Conservation (phyloP, 1,284 basidiomycete genomes). For the Leccinum pseudoinsigne region DNA sequence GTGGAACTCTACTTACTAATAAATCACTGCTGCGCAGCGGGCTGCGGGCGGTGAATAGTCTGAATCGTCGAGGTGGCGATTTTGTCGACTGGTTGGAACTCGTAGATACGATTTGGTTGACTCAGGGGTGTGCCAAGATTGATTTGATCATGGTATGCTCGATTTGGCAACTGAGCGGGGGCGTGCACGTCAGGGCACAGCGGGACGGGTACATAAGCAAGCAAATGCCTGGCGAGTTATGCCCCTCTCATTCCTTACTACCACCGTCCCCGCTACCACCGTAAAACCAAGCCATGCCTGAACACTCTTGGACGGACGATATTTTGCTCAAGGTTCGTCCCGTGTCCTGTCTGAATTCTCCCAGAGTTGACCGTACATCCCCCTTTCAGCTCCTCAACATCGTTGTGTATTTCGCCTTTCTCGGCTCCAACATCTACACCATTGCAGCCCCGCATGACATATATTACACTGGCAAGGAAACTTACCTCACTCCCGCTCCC, state of each 20-base stretch:
- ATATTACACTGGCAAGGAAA: slow-evolving; percentile 73
- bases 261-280: slow-evolving; percentile 6
- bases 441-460: slow-evolving; percentile 71
- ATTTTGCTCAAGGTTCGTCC: slow-evolving; percentile 73
- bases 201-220: slow-evolving; percentile 29
- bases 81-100: background rate
- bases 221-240: slow-evolving; percentile 7
- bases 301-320: slow-evolving; percentile 68
- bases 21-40: background rate
- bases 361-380: background rate
- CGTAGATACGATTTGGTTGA: background rate
- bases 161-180: slow-evolving; percentile 17
- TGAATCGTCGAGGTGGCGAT: background rate
- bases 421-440: slow-evolving; percentile 89
- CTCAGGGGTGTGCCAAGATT: background rate
- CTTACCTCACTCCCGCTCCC: slow-evolving; percentile 88
- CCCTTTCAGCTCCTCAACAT: slow-evolving; percentile 70
- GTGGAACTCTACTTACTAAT: background rate
- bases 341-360: background rate
- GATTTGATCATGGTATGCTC: background rate
- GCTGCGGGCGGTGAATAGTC: background rate
- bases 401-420: slow-evolving; percentile 75
- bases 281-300: slow-evolving; percentile 45
- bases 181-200: slow-evolving; percentile 25
- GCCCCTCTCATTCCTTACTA: slow-evolving; percentile 22